Evolutionary conservation across 345 rosid species (phyloP), one percentile per base, ranked within the genome.

Genomic region (Xanthoceras sorbifolium): DNA sequence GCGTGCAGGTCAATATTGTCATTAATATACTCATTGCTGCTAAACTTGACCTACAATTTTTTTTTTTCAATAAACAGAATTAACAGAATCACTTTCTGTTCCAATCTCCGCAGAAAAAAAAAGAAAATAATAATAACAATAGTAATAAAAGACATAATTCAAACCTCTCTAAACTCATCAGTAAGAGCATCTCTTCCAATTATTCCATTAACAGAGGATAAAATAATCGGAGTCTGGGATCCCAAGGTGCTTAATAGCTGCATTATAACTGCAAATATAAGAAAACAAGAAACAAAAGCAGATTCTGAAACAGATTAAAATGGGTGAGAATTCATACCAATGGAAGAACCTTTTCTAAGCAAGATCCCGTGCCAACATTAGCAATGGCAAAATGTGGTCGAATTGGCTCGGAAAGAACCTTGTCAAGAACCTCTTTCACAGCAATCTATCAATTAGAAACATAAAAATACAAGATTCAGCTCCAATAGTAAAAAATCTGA

Each of bases 361-460:
- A 3, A 70, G 65, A 67, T 36, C 46, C 64, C 26, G 3, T 12
- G 50, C 77, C 83, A 71, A 75, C 82, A 46, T 71, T 77, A 36
- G 87, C 92, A 67, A 89, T 83, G 50, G 88, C 92, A 76, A 89
- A 91, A 76, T 89, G 89, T 3, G 96, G 96, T 28, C 87, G 82
- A 63, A 91, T 87, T 0, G 96, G 96, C 79, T 83, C 78, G 0
- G 82, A 74, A 5, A 89, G 80, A 74, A 87, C 92, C 83, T 86
- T 82, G 12, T 84, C 89, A 25, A 84, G 32, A 36, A 86, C 93
- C 80, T 91, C 90, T 17, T 77, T 25, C 66, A 87, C 46, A 50
- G 90, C 93, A 71, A 64, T 55, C 93, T 88, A 70, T n/a, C 6
- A 73, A 67, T 10, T n/a, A 44, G 4, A 32, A 17, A 59, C 22